phyloP scores from a whole-genome alignment of 2,329 filamentous ascomycete species.

The Neocatenulostroma microsporum region DNA sequence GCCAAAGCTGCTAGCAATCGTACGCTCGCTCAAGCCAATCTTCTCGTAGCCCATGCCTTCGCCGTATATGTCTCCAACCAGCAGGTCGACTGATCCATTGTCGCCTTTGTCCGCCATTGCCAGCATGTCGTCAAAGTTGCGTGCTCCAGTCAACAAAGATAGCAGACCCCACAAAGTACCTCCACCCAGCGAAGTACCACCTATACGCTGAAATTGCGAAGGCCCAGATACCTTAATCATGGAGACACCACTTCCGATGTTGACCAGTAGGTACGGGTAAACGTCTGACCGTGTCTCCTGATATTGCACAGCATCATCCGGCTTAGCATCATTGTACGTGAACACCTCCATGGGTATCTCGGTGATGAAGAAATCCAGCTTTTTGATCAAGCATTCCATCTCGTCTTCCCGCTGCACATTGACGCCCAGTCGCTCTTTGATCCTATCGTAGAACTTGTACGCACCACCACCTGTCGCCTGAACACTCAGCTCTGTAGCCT shows the following conservation, averaged over 20 bases:
- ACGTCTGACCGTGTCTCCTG: constrained; percentile 69
- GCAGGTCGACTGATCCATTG: constrained; percentile 88
- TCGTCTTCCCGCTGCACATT: constrained; percentile 91
- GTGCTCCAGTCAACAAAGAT: constrained; percentile 82
- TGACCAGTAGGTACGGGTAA: constrained; percentile 95
- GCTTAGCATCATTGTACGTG: constrained; percentile 72
- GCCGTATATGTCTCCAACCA: constrained; percentile 97
- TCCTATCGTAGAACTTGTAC: constrained; percentile 92
- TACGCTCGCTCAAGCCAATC: constrained; percentile 90
- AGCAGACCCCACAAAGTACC: constrained; percentile 97
- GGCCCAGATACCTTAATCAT: constrained; percentile 96
- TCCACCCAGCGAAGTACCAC: constrained; percentile 87
- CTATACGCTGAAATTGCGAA: constrained; percentile 78
- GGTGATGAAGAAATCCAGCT: constrained; percentile 97
- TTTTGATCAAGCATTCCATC: constrained; percentile 93
- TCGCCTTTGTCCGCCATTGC: constrained; percentile 84
- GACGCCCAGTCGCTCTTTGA: constrained; percentile 73
- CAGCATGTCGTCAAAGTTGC: constrained; percentile 97
- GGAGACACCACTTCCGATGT: constrained; percentile 93
- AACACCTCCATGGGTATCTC: constrained; percentile 97
- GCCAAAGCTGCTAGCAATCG: constrained; percentile 92
- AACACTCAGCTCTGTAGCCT: constrained; percentile 60
- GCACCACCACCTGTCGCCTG: constrained; percentile 95
- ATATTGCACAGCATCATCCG: constrained; percentile 74
- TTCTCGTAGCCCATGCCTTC: constrained; percentile 94